Conservation (phyloP, 192 early-diverging fungal genomes). For the Dimargaris cristalligena region DNA sequence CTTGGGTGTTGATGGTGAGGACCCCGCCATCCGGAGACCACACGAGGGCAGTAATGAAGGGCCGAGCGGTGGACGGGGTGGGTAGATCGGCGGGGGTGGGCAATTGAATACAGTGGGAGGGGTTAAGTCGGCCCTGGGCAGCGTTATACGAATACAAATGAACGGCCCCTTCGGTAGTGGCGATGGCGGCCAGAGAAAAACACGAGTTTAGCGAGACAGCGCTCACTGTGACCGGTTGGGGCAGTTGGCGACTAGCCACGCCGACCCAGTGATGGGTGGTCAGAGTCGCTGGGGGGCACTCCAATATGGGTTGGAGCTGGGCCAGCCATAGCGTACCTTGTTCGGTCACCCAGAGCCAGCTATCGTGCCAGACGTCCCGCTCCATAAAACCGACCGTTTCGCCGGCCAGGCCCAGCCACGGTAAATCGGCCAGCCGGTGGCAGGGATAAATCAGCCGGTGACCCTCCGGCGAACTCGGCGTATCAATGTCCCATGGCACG, state of each 20-base stretch:
- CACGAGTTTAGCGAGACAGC: conserved; percentile 14
- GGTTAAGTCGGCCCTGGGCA: neutral
- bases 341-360: conserved; percentile 5
- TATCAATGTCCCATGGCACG: conserved; percentile 17
- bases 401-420: neutral
- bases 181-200: conserved; percentile 17
- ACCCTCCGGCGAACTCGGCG: conserved; percentile 13
- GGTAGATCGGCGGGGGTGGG: no score
- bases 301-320: neutral
- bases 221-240: conserved; percentile 16
- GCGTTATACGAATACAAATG: conserved; percentile 11
- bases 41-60: neutral
- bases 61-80: neutral
- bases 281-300: conserved; percentile 13
- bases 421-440: neutral
- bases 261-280: conserved; percentile 1
- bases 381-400: neutral
- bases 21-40: neutral
- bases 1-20: neutral
- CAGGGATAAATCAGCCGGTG: conserved; percentile 11
- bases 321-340: neutral
- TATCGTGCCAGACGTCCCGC: neutral
- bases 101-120: neutral
- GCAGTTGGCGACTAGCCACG: conserved; percentile 7
- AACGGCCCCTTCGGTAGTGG: conserved; percentile 16